Evolutionary conservation across 495 filamentous ascomycete genomes (phyloP), one percentile per base, ranked within the genome.

Genomic region (Hyaloscypha bicolor): DNA sequence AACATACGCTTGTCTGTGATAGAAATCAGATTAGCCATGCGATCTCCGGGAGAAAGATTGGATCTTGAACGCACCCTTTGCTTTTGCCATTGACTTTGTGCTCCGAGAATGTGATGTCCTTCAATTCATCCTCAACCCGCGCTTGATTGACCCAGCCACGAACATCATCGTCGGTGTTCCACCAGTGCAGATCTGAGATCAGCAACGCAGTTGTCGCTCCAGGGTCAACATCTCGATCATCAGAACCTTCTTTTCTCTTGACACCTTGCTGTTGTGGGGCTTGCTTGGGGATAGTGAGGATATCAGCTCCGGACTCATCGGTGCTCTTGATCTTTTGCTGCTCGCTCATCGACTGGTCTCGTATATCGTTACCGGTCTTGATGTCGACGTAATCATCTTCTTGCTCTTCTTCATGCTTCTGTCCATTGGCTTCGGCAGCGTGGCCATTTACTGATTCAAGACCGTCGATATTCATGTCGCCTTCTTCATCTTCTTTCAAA

Each of bases 21-120:
- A 32, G 22, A 33, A 58, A 39, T 21, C 37, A 39, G 35, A 68
- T 69, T 60, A 65, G 60, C 58, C 56, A 45, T 56, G 48, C 9
- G 45, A 51, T 55, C 53, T 60, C 31, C 48, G 11, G 56, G 19
- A 31, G 8, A n/a, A n/a, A 12, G 9, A 58, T 21, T 33, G 19
- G 9, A 8, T 19, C 31, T 48, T 45, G 56, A 16, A 78, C 89
- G 71, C 82, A 97, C 94, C 94, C 93, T 80, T 97, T 97, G 76
- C 92, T 95, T 78, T 99, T 99, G 63, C 95, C 95, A 72, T 99
- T 99, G 16, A 98, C 93, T 77, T 99, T 99, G 78, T 98, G 95
- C 75, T 99, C 95, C 68, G 90, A 96, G 72, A 97, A 98, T 1
- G 94, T 96, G 53, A 98, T 88, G 64, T 97, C 94, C 73, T 93